Evolutionary conservation across 306 rosid genomes (phyloP).

Genomic region (Cicer bijugum): DNA sequence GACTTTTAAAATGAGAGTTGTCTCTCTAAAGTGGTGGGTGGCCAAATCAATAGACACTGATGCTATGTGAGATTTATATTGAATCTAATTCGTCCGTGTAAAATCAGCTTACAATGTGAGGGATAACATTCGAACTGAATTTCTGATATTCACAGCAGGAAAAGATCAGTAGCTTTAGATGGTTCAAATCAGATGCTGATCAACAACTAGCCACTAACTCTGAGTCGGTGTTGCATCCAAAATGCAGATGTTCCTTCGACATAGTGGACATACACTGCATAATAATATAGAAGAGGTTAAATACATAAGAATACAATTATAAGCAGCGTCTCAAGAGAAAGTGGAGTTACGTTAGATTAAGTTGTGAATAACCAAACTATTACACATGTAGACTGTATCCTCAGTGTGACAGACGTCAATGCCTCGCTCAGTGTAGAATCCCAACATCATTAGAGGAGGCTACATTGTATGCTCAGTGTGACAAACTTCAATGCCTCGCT

Average conservation of each 20-base stretch:
- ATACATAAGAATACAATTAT: not conserved
- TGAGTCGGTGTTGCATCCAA: slow-evolving; percentile 55
- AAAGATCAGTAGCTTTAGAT: slow-evolving; percentile 29
- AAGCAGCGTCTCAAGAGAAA: not conserved
- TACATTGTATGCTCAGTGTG: not conserved
- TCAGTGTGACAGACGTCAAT: too few species aligned
- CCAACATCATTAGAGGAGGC: not conserved
- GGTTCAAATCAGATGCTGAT: slow-evolving; percentile 26
- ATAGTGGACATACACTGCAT: slow-evolving; percentile 91
- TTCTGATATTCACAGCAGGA: slow-evolving; percentile 43
- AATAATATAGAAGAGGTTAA: slow-evolving; percentile 29
- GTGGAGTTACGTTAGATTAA: not conserved
- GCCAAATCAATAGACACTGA: too few species aligned
- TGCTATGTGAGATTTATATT: too few species aligned
- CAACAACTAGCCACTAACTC: slow-evolving; percentile 43
- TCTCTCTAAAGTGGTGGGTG: too few species aligned
- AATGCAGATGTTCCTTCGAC: slow-evolving; percentile 83
- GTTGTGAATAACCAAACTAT: not conserved
- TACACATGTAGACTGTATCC: not conserved
- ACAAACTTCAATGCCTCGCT: not conserved
- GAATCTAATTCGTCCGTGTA: too few species aligned
- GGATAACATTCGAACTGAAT: slow-evolving; percentile 41
- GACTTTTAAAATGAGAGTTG: too few species aligned
- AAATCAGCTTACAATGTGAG: too few species aligned
- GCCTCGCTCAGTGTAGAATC: not conserved